phyloP scores from a whole-genome alignment of 2,329 filamentous ascomycete genomes.

The Xylaria sp. region DNA sequence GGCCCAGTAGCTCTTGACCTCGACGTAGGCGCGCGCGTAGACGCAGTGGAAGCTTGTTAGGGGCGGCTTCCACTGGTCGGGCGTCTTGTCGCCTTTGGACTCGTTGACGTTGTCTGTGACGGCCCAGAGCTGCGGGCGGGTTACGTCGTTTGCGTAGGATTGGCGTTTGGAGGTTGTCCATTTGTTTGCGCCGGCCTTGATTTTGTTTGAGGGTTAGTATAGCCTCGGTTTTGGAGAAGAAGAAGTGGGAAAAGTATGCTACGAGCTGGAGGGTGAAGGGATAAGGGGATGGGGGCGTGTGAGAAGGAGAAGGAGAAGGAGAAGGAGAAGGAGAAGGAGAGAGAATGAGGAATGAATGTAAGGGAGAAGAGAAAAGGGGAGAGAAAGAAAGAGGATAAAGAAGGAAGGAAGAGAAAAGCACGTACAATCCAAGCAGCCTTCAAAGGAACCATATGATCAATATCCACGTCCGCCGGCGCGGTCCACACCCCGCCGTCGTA shows the following conservation, averaged over 20 bases:
- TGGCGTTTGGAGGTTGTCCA: conserved; percentile 78
- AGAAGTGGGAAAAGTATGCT: background rate
- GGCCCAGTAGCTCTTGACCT: conserved; percentile 78
- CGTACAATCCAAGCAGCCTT: conserved; percentile 81
- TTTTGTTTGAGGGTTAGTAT: background rate
- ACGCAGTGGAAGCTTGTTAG: conserved; percentile 77
- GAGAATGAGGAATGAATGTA: background rate
- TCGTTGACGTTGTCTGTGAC: conserved; percentile 83
- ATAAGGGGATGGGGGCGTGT: too few species aligned
- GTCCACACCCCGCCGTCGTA: conserved; percentile 81
- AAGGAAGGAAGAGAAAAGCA: conserved; percentile 21
- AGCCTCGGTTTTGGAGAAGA: background rate
- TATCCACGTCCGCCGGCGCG: conserved; percentile 75
- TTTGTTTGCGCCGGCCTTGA: conserved; percentile 72
- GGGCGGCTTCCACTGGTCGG: conserved; percentile 81
- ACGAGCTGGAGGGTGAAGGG: background rate
- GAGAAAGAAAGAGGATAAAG: background rate
- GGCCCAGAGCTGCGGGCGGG: conserved; percentile 79
- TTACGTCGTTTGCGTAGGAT: conserved; percentile 80
- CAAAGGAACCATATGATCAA: conserved; percentile 85
- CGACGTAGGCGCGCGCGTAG: conserved; percentile 80
- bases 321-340: too few species aligned
- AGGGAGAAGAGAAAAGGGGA: background rate
- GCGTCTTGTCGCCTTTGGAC: conserved; percentile 76
- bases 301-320: too few species aligned